Conservation (phyloP, 768 basidiomycete genomes). For the Xerocomellus amylosporus region DNA sequence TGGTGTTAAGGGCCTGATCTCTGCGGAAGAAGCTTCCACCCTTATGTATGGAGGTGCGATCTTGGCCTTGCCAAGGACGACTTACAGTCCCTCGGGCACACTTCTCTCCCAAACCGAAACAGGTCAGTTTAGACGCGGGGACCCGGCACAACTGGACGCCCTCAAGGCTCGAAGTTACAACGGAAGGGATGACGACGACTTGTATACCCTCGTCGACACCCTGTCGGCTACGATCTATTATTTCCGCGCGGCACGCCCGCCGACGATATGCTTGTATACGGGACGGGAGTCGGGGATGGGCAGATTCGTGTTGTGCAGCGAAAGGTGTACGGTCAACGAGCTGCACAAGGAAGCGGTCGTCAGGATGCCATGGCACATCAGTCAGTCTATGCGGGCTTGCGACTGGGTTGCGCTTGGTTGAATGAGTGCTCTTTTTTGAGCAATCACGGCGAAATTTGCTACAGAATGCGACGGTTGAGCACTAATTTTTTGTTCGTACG, state of each 20-base stretch:
- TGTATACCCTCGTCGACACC: conserved; percentile 27
- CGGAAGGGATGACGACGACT: neutral
- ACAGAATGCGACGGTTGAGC: too few relatives aligned
- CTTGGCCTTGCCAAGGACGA: conserved; percentile 3
- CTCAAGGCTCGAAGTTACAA: neutral
- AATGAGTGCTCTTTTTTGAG: neutral
- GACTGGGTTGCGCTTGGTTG: conserved; percentile 25
- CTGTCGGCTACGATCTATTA: conserved; percentile 22
- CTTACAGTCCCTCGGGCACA: conserved; percentile 22
- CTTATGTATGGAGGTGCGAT: conserved; percentile 15
- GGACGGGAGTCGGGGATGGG: conserved; percentile 22
- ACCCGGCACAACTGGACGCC: conserved; percentile 5
- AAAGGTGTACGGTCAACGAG: conserved; percentile 19
- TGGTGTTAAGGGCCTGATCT: conserved; percentile 26
- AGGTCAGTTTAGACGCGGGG: conserved; percentile 17
- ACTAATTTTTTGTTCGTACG: neutral
- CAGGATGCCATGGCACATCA: conserved; percentile 22
- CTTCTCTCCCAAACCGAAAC: conserved; percentile 3
- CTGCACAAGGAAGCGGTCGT: conserved; percentile 26
- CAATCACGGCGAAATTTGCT: too few relatives aligned
- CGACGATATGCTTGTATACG: conserved; percentile 25
- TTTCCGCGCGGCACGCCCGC: conserved; percentile 20
- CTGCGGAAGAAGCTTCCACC: conserved; percentile 18
- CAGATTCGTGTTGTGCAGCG: conserved; percentile 22
- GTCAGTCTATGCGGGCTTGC: conserved; percentile 16